phyloP scores from a whole-genome alignment of 352 stramenopile genomes.

The Globisporangium acanthophoron region DNA sequence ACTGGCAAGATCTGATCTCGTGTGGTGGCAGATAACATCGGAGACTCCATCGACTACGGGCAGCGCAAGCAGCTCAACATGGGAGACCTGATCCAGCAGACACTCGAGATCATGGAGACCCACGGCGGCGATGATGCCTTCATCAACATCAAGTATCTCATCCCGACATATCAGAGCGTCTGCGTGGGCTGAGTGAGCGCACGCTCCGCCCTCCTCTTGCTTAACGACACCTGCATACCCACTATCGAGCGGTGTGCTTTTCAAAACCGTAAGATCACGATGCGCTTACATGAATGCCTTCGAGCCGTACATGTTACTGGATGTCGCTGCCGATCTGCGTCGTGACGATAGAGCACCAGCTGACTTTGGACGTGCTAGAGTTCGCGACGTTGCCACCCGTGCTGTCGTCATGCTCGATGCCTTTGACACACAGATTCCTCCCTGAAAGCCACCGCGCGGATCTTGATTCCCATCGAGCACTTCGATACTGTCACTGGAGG shows the following conservation, averaged over 20 bases:
- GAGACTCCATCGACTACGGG: slow-evolving; percentile 95
- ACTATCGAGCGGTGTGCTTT: slow-evolving; percentile 1
- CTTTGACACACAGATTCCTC: neutral
- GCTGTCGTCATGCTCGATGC: neutral
- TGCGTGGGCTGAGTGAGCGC: slow-evolving; percentile 46
- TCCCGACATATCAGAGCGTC: slow-evolving; percentile 95
- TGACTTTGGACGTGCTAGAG: slow-evolving; percentile 19
- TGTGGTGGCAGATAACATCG: slow-evolving; percentile 86
- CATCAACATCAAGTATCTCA: slow-evolving; percentile 99
- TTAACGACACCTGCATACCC: slow-evolving; percentile 5
- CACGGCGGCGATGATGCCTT: slow-evolving; percentile 96
- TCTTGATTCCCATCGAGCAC: slow-evolving; percentile 1
- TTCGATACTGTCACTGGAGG: neutral
- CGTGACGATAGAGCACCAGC: slow-evolving; percentile 8
- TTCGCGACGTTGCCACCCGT: neutral
- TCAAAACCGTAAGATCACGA: neutral
- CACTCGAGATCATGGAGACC: slow-evolving; percentile 95
- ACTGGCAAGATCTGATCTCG: neutral
- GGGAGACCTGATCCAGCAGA: slow-evolving; percentile 96
- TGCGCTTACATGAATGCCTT: neutral
- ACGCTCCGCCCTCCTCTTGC: neutral
- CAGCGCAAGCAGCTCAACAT: slow-evolving; percentile 94
- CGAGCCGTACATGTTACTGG: neutral
- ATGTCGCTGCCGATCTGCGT: neutral
- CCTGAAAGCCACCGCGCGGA: neutral